phyloP scores from a whole-genome alignment of 495 filamentous ascomycete species.

The Penicillium cataractarum region DNA sequence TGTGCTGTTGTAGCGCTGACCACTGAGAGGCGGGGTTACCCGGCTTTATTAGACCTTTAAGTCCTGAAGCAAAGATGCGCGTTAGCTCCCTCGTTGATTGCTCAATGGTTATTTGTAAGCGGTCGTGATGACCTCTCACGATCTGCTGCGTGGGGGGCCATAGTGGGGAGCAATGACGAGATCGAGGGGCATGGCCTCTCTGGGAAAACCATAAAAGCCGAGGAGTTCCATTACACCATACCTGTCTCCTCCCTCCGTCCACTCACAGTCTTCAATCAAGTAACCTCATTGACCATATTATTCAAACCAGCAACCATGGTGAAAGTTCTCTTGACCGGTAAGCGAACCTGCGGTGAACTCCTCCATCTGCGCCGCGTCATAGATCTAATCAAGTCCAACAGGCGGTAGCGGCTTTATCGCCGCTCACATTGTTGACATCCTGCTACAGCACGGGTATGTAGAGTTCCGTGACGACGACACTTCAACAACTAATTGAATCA shows the following conservation, averaged over 20 bases:
- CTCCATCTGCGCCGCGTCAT: neutral
- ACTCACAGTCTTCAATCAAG: neutral
- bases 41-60: slow-evolving; percentile 11
- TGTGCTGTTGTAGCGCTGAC: neutral
- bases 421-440: slow-evolving; percentile 77
- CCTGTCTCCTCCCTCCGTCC: neutral
- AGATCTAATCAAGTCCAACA: slow-evolving; percentile 26
- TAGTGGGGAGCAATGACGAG: slow-evolving; percentile 32
- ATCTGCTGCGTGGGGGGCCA: slow-evolving; percentile 10
- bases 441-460: slow-evolving; percentile 61
- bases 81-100: neutral
- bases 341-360: slow-evolving; percentile 2
- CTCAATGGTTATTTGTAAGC: slow-evolving; percentile 29
- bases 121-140: neutral
- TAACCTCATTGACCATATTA: neutral
- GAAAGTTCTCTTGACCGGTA: slow-evolving; percentile 50
- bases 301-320: slow-evolving; percentile 35
- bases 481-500: slow-evolving; percentile 3
- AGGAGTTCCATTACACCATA: neutral
- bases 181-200: slow-evolving; percentile 24
- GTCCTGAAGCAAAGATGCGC: neutral
- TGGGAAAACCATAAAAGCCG: slow-evolving; percentile 23
- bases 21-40: slow-evolving; percentile 6
- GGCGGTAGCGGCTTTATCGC: slow-evolving; percentile 75
- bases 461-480: too few relatives aligned